Conservation (phyloP, 2,329 filamentous ascomycete genomes). For the Trichoderma aggressivum region DNA sequence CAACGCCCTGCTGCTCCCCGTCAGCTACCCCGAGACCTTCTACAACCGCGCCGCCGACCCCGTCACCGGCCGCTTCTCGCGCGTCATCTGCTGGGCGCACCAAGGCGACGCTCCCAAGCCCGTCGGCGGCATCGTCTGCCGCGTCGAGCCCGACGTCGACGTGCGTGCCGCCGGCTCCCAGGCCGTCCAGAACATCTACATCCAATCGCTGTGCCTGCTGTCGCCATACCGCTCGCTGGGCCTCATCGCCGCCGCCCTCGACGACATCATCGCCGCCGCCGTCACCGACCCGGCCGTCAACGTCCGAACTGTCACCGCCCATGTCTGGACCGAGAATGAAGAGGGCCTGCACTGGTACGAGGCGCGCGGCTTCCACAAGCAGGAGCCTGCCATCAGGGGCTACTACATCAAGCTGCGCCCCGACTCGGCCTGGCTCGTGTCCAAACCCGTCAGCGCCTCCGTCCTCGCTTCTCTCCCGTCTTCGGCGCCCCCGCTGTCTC, state of each 20-base stretch:
- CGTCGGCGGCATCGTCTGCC: constrained; percentile 60
- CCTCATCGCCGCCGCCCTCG: constrained; percentile 55
- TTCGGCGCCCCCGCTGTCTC: constrained; percentile 17
- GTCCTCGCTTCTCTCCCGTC: constrained; percentile 26
- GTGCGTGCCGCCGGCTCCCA: constrained; percentile 14
- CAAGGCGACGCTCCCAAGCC: constrained; percentile 44
- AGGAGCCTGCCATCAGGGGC: constrained; percentile 46
- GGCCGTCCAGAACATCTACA: constrained; percentile 48
- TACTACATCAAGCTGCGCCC: constrained; percentile 64
- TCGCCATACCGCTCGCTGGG: constrained; percentile 61
- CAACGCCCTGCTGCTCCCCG: constrained; percentile 61
- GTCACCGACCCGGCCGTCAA: constrained; percentile 35
- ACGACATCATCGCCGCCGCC: constrained; percentile 46
- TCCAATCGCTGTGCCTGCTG: constrained; percentile 61
- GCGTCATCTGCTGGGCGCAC: constrained; percentile 57
- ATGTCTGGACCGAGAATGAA: constrained; percentile 66
- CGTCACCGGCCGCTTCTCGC: constrained; percentile 53
- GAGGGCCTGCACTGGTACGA: constrained; percentile 63
- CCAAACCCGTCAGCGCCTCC: constrained; percentile 39
- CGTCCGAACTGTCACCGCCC: constrained; percentile 53
- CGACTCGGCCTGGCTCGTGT: constrained; percentile 59
- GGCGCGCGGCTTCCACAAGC: constrained; percentile 52
- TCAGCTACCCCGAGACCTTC: constrained; percentile 62
- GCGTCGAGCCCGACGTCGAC: constrained; percentile 46
- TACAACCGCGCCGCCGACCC: constrained; percentile 55